Base-by-base conservation (phyloP, 73 alveolate genomes). In the Blepharisma japonicum region DNA sequence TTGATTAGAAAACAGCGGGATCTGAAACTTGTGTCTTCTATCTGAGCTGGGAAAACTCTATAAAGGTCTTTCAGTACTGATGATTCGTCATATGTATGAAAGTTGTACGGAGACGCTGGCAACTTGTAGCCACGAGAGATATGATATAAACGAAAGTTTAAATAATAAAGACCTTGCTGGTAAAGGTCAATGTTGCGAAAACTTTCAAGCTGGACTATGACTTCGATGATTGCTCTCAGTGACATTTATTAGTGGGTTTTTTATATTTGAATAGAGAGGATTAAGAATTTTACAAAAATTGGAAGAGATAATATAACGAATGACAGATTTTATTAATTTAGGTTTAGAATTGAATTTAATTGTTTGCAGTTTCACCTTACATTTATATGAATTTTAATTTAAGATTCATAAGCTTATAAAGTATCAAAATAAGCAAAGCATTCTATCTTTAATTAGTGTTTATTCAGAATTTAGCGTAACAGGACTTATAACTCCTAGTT, bases 171-270 rank as follows among this genome's bases (percentile, higher is more conserved):
- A 9, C 91, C 91, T 55, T 84, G 68, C 32, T 84, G 80, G 77
- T 50, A 84, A 50, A 84, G 80, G 53, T 84, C 91, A 14, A 84
- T 80, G 74, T 84, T 84, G 38, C 91, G 27, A 81, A 84, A 84
- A 38, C 84, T 66, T 46, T 84, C 89, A 2, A 84, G 56, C 82
- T 81, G 87, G 50, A 84, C 55, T 6, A 68, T 77, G 11, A 70
- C 53, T 47, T 84, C 91, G 18, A 84, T 86, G 45, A 84, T 70
- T 9, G 81, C 82, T 45, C 85, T 81, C 18, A 81, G 56, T 51
- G 91, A 67, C 91, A 84, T 84, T 68, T 14, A 14, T 61, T 61
- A 61, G 2, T 61, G 2, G 67, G 23, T 20, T 53, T 53, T 32
- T 32, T 32, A 3, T 32, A 32, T 32, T 32, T 32, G 42, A 32